Conservation (phyloP, 2,329 filamentous ascomycete genomes). For the Trichoderma guizhouense region DNA sequence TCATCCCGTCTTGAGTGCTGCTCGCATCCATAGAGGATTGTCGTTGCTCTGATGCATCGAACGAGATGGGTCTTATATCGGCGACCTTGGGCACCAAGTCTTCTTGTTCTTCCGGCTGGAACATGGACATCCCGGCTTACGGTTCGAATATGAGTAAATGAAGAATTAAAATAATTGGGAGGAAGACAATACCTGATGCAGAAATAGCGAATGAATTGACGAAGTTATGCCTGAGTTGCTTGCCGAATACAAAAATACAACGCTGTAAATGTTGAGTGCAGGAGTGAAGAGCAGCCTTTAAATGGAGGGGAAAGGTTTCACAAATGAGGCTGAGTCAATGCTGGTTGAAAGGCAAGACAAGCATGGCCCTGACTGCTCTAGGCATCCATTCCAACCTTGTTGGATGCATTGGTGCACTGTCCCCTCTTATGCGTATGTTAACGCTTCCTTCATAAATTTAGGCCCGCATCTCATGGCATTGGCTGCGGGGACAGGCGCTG, state of each 20-base stretch:
- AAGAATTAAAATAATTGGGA: neutral
- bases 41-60: neutral
- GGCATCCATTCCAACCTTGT: neutral
- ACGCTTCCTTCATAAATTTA: neutral
- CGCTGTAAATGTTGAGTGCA: neutral
- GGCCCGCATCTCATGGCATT: neutral
- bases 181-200: neutral
- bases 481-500: neutral
- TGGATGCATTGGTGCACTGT: too few species aligned
- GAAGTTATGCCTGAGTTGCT: neutral
- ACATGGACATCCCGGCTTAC: neutral
- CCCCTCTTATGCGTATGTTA: too few species aligned
- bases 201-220: neutral
- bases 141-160: neutral
- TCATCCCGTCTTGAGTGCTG: neutral
- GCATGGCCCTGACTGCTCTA: neutral
- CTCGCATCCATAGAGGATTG: neutral
- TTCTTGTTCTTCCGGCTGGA: neutral
- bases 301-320: neutral
- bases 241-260: neutral
- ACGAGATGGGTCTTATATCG: neutral
- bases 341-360: neutral
- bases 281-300: neutral
- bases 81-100: neutral
- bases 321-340: neutral